Percentiles rank a stretch among this genome's conserved stretches.
Evolutionary conservation across 495 filamentous ascomycete species (phyloP).

Genomic region (Neurospora hispaniola): DNA sequence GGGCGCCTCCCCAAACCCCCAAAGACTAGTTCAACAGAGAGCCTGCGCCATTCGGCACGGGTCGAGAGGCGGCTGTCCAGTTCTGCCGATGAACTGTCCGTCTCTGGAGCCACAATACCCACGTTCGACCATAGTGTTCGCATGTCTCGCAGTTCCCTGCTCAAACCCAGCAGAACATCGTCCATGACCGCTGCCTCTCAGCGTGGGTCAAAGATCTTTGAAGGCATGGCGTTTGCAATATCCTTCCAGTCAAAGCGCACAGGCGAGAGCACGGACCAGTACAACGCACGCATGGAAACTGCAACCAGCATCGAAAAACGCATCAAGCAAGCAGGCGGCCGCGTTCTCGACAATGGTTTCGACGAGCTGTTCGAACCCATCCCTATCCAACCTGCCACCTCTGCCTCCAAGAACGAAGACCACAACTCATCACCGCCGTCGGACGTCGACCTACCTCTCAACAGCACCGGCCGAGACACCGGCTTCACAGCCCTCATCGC

Average conservation of each 20-base stretch:
- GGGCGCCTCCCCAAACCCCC: conserved; percentile 11
- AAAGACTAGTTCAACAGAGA: conserved; percentile 15
- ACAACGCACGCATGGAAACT: conserved; percentile 36
- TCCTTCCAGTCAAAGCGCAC: conserved; percentile 46
- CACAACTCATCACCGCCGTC: not conserved
- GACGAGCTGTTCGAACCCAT: conserved; percentile 66
- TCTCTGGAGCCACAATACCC: conserved; percentile 14
- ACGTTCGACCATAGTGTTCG: conserved; percentile 24
- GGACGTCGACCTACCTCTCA: conserved; percentile 23
- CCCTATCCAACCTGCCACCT: conserved; percentile 14
- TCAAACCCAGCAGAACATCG: conserved; percentile 2
- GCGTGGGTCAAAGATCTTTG: conserved; percentile 40
- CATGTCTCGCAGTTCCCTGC: conserved; percentile 12
- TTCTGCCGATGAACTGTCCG: conserved; percentile 32
- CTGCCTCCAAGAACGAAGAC: not conserved
- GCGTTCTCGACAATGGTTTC: conserved; percentile 65
- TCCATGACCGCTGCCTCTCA: conserved; percentile 3
- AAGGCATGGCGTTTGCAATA: conserved; percentile 71
- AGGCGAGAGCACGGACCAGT: conserved; percentile 42
- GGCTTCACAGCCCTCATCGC: conserved; percentile 83
- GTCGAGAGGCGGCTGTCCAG: conserved; percentile 17
- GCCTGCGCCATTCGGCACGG: conserved; percentile 15
- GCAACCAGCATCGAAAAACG: conserved; percentile 29
- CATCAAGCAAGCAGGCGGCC: conserved; percentile 54
- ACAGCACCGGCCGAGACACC: conserved; percentile 36